These are phyloP conservation scores for Skeletonema grethae DNA, from an alignment of 108 stramenopile species.

Conservation along the genomic window DNA sequence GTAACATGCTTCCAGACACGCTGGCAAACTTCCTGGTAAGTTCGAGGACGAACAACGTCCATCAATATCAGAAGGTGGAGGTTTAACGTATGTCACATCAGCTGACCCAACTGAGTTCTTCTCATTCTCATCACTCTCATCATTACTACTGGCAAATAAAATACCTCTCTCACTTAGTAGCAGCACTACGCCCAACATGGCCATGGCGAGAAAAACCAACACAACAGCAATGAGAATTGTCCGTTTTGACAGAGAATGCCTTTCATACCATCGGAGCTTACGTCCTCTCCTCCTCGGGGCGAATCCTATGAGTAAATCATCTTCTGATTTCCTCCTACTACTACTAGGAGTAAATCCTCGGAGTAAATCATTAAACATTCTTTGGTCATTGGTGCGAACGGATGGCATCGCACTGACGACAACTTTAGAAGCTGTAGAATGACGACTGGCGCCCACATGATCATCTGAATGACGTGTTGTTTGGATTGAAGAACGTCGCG, in stretches of 20 bases:
- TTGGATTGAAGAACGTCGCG: too few species aligned
- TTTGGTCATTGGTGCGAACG: background rate
- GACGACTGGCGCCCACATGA: background rate
- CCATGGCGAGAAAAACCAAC: background rate
- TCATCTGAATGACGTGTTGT: background rate
- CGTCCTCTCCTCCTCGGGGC: background rate
- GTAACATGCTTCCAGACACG: slow-evolving; percentile 19
- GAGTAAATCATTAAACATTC: background rate
- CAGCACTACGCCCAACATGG: slow-evolving; percentile 1
- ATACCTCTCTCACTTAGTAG: background rate
- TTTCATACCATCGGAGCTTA: background rate
- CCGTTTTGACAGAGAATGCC: background rate
- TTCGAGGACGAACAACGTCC: slow-evolving; percentile 35
- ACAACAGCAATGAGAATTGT: background rate
- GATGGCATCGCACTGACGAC: background rate
- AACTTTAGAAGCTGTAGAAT: background rate
- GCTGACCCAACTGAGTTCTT: background rate
- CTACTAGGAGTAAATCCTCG: background rate
- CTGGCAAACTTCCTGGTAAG: slow-evolving; percentile 28
- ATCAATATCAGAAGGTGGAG: slow-evolving; percentile 23
- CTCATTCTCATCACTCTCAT: background rate
- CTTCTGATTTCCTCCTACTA: too few species aligned
- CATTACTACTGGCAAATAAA: background rate
- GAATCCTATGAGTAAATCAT: background rate
- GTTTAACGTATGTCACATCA: background rate